Base-by-base conservation (phyloP, 148 eudicot species). In the Drosera capensis region DNA sequence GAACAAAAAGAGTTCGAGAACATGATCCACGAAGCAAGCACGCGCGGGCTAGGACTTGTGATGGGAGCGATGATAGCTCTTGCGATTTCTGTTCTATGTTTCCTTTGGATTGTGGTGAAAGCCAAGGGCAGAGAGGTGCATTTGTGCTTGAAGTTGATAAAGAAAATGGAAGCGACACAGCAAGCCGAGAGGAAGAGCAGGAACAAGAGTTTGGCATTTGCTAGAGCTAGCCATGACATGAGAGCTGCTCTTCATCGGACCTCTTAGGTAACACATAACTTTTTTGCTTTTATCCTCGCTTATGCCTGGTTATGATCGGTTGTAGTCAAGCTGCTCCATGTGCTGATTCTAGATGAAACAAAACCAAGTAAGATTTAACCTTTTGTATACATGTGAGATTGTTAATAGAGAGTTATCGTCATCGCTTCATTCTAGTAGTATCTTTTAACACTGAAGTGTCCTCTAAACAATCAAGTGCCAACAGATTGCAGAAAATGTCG, bases 141-240 rank as follows among this genome's bases (percentile, higher is more conserved):
- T 20, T 59, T 77, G 14, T 49, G 72, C 25, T 61, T 72, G 29
- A 59, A 66, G 12, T 72, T 76, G 22, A 70, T 76, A 52, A 79
- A 54, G 26, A 80, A 79, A 49, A 66, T 55, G 80, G 86, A 80
- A 48, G 68, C 74, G 30, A 80, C 88, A 8, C 56, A 67, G 21
- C 71, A 85, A 61, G 79, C 79, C 8, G 86, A 78, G 58, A 71
- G 69, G 42, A 86, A 73, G 49, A 65, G 67, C 22, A 56, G 68
- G 67, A 75, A 67, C 25, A 80, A 75, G 58, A 81, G 74, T 56
- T 46, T 59, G 13, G 80, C 93, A 3, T 75, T 75, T 40, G 84
- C 78, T 1, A 68, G 61, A 4, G 81, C 87, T 14, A 86, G 77
- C 66, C 97, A 88, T 44, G 94, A 88, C 16, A 55, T 83, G 0